These are phyloP conservation scores for Penicillium soppii DNA, from an alignment of 495 filamentous ascomycete genomes.

Conservation along the genomic window DNA sequence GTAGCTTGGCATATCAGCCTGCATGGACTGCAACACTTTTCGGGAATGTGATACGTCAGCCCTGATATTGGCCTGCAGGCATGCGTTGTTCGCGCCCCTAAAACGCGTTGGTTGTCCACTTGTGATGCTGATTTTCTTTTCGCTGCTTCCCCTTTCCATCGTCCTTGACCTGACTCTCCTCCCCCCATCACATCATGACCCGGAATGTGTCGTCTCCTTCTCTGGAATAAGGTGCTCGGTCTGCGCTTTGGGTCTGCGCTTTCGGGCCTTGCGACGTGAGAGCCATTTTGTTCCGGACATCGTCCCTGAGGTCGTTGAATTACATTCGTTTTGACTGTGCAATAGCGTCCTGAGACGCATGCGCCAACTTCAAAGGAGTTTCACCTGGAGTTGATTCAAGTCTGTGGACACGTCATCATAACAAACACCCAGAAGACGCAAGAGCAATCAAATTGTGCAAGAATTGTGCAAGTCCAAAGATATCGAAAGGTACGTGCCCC, in stretches of 20 bases:
- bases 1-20: slow-evolving; percentile 16
- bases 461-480: no score
- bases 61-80: neutral
- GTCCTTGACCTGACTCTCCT: neutral
- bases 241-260: slow-evolving; percentile 2
- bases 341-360: no score
- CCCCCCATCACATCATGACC: slow-evolving; percentile 13
- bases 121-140: no score
- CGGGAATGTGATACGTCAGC: slow-evolving; percentile 33
- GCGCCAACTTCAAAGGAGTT: no score
- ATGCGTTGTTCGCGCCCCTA: slow-evolving; percentile 3
- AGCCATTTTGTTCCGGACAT: neutral
- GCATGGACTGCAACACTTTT: slow-evolving; percentile 27
- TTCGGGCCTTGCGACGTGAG: neutral
- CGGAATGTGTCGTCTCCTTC: slow-evolving; percentile 7
- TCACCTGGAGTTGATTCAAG: no score
- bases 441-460: no score
- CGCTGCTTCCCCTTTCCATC: neutral
- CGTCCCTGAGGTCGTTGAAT: no score
- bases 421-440: no score
- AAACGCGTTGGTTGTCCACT: neutral
- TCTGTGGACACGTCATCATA: no score
- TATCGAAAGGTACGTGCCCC: neutral
- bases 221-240: slow-evolving; percentile 13
- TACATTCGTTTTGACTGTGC: no score